Base-by-base conservation (phyloP, 441 rosid genomes). In the Bruguiera hainesii region DNA sequence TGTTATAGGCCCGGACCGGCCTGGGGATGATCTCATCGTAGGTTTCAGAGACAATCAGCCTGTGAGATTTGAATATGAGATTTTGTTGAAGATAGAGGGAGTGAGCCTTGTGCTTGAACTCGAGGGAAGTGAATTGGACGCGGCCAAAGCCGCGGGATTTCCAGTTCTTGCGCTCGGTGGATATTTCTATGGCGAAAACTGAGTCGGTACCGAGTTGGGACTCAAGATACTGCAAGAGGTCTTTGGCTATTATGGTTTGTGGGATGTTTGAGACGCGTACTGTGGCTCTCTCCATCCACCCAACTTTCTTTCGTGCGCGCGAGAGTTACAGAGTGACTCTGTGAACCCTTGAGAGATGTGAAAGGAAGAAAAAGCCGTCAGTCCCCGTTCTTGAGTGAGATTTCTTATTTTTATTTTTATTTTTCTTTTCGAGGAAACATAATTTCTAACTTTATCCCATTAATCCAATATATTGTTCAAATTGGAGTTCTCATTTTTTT, bases 91-190 rank as follows among this genome's bases (percentile, higher is more conserved):
- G 76, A 61, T 88, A 76, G 57, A 89, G 87, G 56, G 68, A 64
- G 16, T 37, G 72, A 37, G 91, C 93, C 50, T 66, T 70, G 62
- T 77, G 71, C 62, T 73, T 80, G 69, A 63, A 75, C 28, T 83
- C 87, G 63, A 85, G 76, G 56, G 91, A 73, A 65, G 89, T 23
- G 84, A 94, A 91, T 65, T 89, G 98, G 53, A 91, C 88, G 39
- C 87, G 89, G 6, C 96, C 96, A 63, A 75, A 85, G 75, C 88
- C 85, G 6, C 97, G 86, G 58, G 98, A 82, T 74, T 85, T 94
- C 97, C 97, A 89, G 75, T 85, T 85, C 23, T 72, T 82, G 78
- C 78, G 89, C 46, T 84, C 79, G 0, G 92, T 83, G 35, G 68
- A 68, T 73, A 91, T 89, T 71, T 94, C 92, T 61, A 94, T 63